These are phyloP conservation scores for Debaryomyces fabryi DNA, from an alignment of 1,139 yeast genomes.

Conservation along the genomic window DNA sequence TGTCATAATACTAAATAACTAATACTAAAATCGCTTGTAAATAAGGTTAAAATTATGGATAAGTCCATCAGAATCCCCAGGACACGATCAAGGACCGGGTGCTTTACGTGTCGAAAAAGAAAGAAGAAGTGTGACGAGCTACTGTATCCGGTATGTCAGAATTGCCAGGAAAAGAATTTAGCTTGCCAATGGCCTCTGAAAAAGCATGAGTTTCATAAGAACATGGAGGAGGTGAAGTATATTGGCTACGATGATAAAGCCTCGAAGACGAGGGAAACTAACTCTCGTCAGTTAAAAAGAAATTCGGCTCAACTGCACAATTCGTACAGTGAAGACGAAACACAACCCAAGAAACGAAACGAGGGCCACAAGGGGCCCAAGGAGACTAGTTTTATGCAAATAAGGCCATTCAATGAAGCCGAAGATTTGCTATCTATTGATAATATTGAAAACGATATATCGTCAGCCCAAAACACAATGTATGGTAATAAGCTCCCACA, in stretches of 20 bases:
- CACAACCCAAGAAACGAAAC: not conserved
- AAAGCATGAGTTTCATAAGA: slow-evolving; percentile 29
- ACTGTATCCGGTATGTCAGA: slow-evolving; percentile 37
- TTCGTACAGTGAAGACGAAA: not conserved
- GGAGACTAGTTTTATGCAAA: not conserved
- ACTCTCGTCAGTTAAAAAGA: not conserved
- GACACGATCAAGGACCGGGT: slow-evolving; percentile 41
- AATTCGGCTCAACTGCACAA: not conserved
- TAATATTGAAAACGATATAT: not conserved
- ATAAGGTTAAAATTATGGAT: slow-evolving; percentile 3
- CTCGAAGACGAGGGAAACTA: not conserved
- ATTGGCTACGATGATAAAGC: slow-evolving; percentile 18
- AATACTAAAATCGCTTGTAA: slow-evolving; percentile 13
- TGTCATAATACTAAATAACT: not conserved
- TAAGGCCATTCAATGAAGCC: not conserved
- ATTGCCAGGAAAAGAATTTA: slow-evolving; percentile 29
- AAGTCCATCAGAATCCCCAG: not conserved
- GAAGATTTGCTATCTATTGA: not conserved
- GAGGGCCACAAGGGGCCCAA: not conserved
- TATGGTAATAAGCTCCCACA: not conserved
- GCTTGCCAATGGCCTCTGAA: slow-evolving; percentile 38
- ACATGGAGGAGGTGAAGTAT: slow-evolving; percentile 30
- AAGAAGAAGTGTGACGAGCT: slow-evolving; percentile 46
- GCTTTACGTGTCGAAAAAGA: slow-evolving; percentile 42
- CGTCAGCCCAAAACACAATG: not conserved